phyloP scores from a whole-genome alignment of 345 rosid species.

The Heritiera littoralis region DNA sequence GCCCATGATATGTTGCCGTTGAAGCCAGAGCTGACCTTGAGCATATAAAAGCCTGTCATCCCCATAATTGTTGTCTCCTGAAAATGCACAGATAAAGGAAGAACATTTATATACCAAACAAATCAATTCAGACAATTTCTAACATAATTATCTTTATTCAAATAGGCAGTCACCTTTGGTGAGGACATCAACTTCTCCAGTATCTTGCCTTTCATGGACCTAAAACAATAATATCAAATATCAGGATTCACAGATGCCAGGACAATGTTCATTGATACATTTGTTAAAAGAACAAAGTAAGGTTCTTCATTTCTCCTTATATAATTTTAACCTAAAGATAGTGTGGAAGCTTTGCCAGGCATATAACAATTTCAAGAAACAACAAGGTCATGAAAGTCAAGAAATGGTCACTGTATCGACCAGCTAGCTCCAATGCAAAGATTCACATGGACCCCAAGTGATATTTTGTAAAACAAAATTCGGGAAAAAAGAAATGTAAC shows the following conservation, averaged over 20 bases:
- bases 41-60: slow-evolving; percentile 91
- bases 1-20: slow-evolving; percentile 83
- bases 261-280: neutral
- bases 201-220: slow-evolving; percentile 89
- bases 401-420: neutral
- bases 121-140: slow-evolving; percentile 12
- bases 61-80: slow-evolving; percentile 78
- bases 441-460: neutral
- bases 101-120: neutral
- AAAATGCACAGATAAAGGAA: slow-evolving; percentile 19
- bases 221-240: slow-evolving; percentile 28
- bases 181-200: slow-evolving; percentile 87
- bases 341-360: neutral
- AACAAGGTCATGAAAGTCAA: neutral
- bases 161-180: slow-evolving; percentile 70
- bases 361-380: neutral
- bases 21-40: slow-evolving; percentile 85
- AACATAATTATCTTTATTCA: slow-evolving; percentile 5
- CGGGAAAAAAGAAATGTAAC: neutral
- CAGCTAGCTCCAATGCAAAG: neutral
- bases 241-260: slow-evolving; percentile 8
- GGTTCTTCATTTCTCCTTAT: neutral
- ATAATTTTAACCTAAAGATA: neutral
- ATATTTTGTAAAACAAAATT: neutral
- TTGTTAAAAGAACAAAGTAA: neutral